These are phyloP conservation scores for Piloderma croceum DNA, from an alignment of 768 basidiomycete genomes.

Conservation along the genomic window DNA sequence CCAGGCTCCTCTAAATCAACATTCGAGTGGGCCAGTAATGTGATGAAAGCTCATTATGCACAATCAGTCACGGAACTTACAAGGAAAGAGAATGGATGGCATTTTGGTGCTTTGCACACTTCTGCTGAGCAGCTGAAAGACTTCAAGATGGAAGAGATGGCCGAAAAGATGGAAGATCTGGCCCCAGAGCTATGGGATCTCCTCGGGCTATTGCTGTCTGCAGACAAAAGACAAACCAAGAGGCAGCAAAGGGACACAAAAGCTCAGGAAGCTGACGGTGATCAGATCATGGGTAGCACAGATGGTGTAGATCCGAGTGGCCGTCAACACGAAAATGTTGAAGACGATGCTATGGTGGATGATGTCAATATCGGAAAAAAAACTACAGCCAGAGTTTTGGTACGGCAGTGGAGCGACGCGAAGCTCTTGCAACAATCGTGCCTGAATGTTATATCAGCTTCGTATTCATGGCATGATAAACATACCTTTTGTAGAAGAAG, in stretches of 20 bases:
- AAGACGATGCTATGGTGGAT: constrained; percentile 4
- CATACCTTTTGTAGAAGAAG: constrained; percentile 7
- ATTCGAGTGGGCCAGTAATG: background rate
- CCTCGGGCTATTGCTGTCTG: constrained; percentile 5
- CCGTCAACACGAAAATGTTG: constrained; percentile 4
- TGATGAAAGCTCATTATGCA: background rate
- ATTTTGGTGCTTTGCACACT: constrained; percentile 5
- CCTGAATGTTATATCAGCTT: background rate
- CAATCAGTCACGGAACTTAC: constrained; percentile 2
- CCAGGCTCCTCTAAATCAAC: background rate
- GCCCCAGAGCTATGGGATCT: constrained; percentile 12
- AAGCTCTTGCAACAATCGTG: background rate
- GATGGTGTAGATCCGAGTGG: background rate
- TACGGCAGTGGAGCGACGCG: background rate
- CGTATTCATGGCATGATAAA: background rate
- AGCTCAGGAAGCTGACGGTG: background rate
- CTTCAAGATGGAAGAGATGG: constrained; percentile 14
- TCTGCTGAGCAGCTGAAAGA: constrained; percentile 6
- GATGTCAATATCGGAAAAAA: constrained; percentile 2
- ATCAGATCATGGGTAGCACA: background rate
- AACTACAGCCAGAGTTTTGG: background rate
- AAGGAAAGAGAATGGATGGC: constrained; percentile 6
- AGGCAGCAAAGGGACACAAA: background rate
- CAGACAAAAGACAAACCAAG: background rate
- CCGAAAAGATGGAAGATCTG: background rate